Percentiles rank a stretch among this genome's conserved stretches.
Conservation (phyloP, 257 asterid genomes). For the Solanum arcanum region DNA sequence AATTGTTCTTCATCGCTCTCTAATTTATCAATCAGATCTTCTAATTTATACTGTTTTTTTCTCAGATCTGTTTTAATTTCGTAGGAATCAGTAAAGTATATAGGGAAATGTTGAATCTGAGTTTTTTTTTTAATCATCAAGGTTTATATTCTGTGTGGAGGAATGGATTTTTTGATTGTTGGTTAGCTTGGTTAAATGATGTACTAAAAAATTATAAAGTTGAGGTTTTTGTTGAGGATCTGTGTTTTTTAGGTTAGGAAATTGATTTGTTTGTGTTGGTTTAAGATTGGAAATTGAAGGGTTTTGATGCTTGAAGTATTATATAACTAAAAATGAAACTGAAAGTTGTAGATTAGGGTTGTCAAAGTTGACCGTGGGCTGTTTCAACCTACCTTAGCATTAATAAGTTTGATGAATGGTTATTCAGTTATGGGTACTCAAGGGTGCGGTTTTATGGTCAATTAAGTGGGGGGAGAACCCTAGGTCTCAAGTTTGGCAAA, state of each 20-base stretch:
- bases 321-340: background rate
- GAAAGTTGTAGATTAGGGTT: background rate
- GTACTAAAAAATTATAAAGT: no score
- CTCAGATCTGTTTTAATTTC: background rate
- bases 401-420: background rate
- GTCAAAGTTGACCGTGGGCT: background rate
- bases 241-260: background rate
- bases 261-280: background rate
- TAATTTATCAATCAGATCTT: background rate
- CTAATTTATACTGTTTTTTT: background rate
- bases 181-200: background rate
- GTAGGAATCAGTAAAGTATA: background rate
- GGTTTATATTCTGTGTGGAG: background rate
- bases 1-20: background rate
- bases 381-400: background rate
- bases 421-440: background rate
- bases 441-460: background rate
- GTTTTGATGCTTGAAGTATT: background rate
- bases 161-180: background rate
- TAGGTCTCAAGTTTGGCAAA: background rate
- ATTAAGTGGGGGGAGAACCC: background rate
- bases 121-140: background rate
- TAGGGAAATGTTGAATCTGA: background rate
- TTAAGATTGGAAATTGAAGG: background rate
- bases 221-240: background rate